Conservation (phyloP, 2,329 filamentous ascomycete genomes). For the Fusarium bulbicola region DNA sequence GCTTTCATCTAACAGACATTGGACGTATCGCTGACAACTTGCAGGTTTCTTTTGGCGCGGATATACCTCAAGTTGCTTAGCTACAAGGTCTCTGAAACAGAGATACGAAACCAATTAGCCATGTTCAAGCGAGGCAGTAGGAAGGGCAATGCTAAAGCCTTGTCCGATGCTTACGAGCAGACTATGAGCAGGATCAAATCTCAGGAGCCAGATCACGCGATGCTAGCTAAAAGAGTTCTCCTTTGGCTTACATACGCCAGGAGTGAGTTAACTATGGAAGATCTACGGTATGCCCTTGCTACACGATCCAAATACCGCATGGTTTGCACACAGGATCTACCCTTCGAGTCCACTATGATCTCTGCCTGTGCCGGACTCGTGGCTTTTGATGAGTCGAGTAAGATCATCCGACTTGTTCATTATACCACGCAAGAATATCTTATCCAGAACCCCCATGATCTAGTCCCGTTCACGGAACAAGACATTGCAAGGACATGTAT, state of each 20-base stretch:
- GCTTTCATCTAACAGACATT: fast-evolving
- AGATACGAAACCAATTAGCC: neutral
- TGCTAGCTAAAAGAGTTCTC: neutral
- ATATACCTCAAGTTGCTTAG: neutral
- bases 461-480: neutral
- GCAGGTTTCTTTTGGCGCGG: neutral
- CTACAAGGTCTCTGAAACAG: neutral
- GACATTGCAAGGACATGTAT: neutral
- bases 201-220: neutral
- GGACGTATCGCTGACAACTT: fast-evolving
- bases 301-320: neutral
- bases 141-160: neutral
- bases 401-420: neutral
- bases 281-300: neutral
- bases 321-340: neutral
- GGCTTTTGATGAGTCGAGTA: neutral
- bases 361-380: neutral
- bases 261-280: fast-evolving
- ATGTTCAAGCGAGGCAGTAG: neutral
- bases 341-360: neutral
- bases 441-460: neutral
- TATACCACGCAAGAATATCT: fast-evolving
- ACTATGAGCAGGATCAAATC: fast-evolving
- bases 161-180: neutral
- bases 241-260: neutral